A percentile compares a stretch with the other conserved stretches of the same genome.
phyloP scores from a whole-genome alignment of 2,329 filamentous ascomycete species.

The Geoglossum cookeanum region DNA sequence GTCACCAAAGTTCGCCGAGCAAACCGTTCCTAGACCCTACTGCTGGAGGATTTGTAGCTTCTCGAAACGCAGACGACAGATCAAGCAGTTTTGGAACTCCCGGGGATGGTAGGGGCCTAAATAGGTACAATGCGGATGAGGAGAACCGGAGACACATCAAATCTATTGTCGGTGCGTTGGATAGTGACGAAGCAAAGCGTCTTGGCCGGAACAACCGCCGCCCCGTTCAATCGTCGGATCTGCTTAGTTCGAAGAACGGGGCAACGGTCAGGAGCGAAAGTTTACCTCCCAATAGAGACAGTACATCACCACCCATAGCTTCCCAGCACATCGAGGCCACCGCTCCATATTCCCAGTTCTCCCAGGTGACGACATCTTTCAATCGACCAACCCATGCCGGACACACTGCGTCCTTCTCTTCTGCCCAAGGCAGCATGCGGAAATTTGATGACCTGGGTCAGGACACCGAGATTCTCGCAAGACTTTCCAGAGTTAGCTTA shows the following conservation, averaged over 20 bases:
- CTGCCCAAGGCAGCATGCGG: not conserved
- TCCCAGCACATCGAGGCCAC: constrained; percentile 4
- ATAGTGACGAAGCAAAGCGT: constrained; percentile 10
- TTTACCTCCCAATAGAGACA: constrained; percentile 9
- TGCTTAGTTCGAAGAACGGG: constrained; percentile 13
- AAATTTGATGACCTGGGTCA: constrained; percentile 10
- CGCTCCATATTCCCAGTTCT: constrained; percentile 5
- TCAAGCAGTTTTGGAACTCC: constrained; percentile 15
- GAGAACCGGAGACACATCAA: constrained; percentile 16
- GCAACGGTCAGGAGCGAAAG: constrained; percentile 12
- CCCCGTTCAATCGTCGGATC: not conserved
- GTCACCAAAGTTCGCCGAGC: constrained; percentile 10
- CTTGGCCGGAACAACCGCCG: not conserved
- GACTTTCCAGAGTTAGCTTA: constrained; percentile 3
- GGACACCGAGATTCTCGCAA: constrained; percentile 7
- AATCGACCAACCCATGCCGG: constrained; percentile 20
- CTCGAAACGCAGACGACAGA: constrained; percentile 13
- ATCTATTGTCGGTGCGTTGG: constrained; percentile 14
- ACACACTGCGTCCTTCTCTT: constrained; percentile 15
- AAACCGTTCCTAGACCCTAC: constrained; percentile 18
- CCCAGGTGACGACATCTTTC: constrained; percentile 1
- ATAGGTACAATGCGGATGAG: constrained; percentile 19
- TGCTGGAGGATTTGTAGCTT: constrained; percentile 14
- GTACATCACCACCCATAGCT: constrained; percentile 4
- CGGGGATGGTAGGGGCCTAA: constrained; percentile 8